Evolutionary conservation across 169 alveolate genomes (phyloP), one percentile per base, ranked within the genome.

Genomic region (Eimeria zaria): DNA sequence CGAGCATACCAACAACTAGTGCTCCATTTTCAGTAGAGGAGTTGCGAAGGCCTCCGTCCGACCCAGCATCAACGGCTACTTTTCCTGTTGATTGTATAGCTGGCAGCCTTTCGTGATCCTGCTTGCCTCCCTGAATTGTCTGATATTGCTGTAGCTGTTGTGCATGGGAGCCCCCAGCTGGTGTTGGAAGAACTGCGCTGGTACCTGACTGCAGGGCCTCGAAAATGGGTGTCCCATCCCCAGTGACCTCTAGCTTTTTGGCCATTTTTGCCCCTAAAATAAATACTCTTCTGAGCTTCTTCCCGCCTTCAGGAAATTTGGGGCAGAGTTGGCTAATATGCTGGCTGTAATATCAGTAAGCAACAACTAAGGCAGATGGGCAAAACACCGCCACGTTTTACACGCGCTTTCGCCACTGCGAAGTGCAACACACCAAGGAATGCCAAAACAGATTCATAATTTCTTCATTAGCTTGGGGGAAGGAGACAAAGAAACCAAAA

Each of bases 1-100:
- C 96, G 73, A 94, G 89, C 95, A 94, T 84, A 24, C 96, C 96
- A 39, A 94, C 96, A 33, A 94, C 89, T 36, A 94, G 41, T 53
- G 96, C 88, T 55, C 95, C 95, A 73, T 94, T 83, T 41, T 87
- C 94, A 11, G 94, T 46, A 8, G 64, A 41, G 48, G 92, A 62
- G 83, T 30, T 64, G 81, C 64, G 81, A 87, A 48, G 60, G 44
- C 83, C 83, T 8, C 48, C 83, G 27, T 87, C 94, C 83, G 64
- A 60, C 30, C 51, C 94, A 62, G 24, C 27, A 11, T 64, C 94
- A 27, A 22, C 30, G 9, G 78, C 41, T 2, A 12, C 51, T 55
- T 46, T 87, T 20, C 33, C 46, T 5, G 20, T 30, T 51, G 44
- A 33, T 22, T 36, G 67, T 44, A 60, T 27, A 27, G n/a, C 4